phyloP scores from a whole-genome alignment of 2,329 filamentous ascomycete species.

The Paecilomyces sp. region DNA sequence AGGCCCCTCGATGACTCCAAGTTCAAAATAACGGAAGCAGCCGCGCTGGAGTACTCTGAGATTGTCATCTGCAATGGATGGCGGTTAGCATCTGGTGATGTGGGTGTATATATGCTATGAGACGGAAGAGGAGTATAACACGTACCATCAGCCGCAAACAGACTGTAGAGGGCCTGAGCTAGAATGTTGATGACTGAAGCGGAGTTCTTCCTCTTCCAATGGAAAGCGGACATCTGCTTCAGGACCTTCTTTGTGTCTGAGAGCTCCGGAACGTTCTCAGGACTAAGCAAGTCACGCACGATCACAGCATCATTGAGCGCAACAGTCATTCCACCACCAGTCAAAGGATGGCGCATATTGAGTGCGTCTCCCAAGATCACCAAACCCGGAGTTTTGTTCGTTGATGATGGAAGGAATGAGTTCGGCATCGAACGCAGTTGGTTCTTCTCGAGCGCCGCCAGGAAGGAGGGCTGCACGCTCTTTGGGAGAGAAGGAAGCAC shows the following conservation, averaged over 20 bases:
- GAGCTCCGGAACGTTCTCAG: slow-evolving; percentile 60
- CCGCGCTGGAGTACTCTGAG: slow-evolving; percentile 76
- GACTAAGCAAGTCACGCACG: slow-evolving; percentile 66
- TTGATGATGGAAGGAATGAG: slow-evolving; percentile 77
- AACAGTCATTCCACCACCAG: slow-evolving; percentile 96
- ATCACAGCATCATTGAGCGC: slow-evolving; percentile 87
- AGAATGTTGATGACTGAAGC: slow-evolving; percentile 93
- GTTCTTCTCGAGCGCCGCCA: slow-evolving; percentile 67
- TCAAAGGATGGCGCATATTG: slow-evolving; percentile 99
- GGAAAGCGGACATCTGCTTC: slow-evolving; percentile 65
- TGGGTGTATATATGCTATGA: not conserved
- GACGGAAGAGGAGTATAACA: not conserved
- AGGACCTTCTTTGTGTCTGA: slow-evolving; percentile 60
- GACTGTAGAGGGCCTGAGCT: slow-evolving; percentile 83
- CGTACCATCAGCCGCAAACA: slow-evolving; percentile 75
- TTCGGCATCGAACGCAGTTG: slow-evolving; percentile 91
- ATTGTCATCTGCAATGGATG: slow-evolving; percentile 47
- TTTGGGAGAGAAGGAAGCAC: slow-evolving; percentile 72
- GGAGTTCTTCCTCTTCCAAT: slow-evolving; percentile 77
- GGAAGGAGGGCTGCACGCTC: slow-evolving; percentile 65
- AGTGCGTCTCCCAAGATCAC: slow-evolving; percentile 86
- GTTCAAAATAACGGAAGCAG: slow-evolving; percentile 88
- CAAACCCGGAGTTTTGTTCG: slow-evolving; percentile 63
- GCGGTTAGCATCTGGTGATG: not conserved
- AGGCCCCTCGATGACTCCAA: slow-evolving; percentile 67